Evolutionary conservation across 116 monocot genomes (phyloP).

Genomic region (Zostera marina): DNA sequence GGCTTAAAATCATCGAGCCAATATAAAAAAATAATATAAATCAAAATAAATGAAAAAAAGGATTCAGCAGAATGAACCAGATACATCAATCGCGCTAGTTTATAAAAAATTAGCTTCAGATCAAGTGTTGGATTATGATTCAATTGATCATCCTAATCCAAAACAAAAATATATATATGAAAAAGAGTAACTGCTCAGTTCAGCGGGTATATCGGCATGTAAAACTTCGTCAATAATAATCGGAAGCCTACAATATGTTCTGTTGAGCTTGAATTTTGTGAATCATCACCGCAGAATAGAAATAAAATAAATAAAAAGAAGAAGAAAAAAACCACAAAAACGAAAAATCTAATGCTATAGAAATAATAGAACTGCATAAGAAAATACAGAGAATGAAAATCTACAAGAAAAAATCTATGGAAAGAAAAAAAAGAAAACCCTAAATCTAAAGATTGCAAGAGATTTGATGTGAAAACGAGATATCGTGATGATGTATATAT

Average conservation of each 20-base stretch:
- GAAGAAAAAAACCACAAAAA: neutral
- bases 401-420: too few relatives aligned
- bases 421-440: too few relatives aligned
- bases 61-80: neutral
- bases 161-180: neutral
- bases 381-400: too few relatives aligned
- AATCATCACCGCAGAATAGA: constrained; percentile 25
- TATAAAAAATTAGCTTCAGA: constrained; percentile 4
- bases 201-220: constrained; percentile 60
- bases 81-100: constrained; percentile 18
- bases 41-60: too few relatives aligned
- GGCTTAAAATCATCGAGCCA: too few relatives aligned
- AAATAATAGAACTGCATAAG: too few relatives aligned
- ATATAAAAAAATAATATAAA: too few relatives aligned
- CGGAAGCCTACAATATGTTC: constrained; percentile 44
- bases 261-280: constrained; percentile 67
- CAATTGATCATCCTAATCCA: constrained; percentile 25
- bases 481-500: too few relatives aligned
- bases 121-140: constrained; percentile 34
- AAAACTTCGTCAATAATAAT: constrained; percentile 5
- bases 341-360: neutral
- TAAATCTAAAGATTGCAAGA: too few relatives aligned
- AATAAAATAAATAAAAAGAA: neutral
- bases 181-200: constrained; percentile 35
- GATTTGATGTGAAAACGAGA: too few relatives aligned